Evolutionary conservation across 257 asterid genomes (phyloP).

Genomic region (Eucommia ulmoides): DNA sequence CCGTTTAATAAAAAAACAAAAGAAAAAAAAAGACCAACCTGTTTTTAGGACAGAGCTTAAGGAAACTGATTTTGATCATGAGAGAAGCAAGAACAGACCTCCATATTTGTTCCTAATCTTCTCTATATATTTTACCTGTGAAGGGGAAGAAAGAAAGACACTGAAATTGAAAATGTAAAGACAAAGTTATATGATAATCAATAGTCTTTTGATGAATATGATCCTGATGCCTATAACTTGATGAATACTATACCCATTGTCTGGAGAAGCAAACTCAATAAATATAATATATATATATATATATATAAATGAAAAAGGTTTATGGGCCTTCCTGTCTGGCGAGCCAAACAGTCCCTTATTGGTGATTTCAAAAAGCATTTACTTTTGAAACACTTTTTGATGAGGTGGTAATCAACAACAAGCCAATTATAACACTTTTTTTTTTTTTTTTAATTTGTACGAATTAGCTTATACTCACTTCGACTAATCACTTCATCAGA

Average conservation of each 20-base stretch:
- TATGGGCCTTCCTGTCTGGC: slow-evolving; percentile 42
- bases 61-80: no score
- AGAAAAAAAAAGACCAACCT: no score
- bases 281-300: no score
- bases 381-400: slow-evolving; percentile 11
- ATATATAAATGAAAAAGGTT: slow-evolving; percentile 30
- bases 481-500: no score
- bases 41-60: no score
- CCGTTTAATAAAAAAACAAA: no score
- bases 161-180: slow-evolving; percentile 25
- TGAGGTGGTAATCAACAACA: no score
- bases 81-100: no score
- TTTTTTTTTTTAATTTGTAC: no score
- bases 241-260: slow-evolving; percentile 51
- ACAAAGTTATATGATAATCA: slow-evolving; percentile 28
- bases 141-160: slow-evolving; percentile 23
- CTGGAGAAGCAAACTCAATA: slow-evolving; percentile 29
- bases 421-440: no score
- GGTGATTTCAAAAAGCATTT: slow-evolving; percentile 19
- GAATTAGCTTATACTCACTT: no score
- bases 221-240: slow-evolving; percentile 46
- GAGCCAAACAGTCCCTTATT: slow-evolving; percentile 16
- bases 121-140: not conserved
- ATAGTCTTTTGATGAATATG: slow-evolving; percentile 16
- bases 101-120: no score